These are phyloP conservation scores for Flaveria ramosissima DNA, from an alignment of 129 eudicot genomes.

Conservation along the genomic window DNA sequence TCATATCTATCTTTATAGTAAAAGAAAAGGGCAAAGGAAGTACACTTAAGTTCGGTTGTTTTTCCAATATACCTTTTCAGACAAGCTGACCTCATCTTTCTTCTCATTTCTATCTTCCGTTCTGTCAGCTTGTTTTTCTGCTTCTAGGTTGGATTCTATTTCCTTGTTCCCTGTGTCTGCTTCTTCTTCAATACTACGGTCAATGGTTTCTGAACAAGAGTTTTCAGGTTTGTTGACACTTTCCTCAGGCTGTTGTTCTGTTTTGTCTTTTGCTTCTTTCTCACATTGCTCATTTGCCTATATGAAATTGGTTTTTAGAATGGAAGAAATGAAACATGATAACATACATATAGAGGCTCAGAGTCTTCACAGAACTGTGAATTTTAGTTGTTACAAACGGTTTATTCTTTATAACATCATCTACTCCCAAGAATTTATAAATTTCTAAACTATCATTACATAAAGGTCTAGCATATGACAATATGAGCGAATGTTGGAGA, in stretches of 20 bases:
- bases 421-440: not conserved
- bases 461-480: not conserved
- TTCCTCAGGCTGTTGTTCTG: conserved; percentile 26
- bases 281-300: conserved; percentile 27
- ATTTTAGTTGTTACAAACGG: not conserved
- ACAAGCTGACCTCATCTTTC: conserved; percentile 1
- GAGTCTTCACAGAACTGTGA: not conserved
- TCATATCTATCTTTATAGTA: not conserved
- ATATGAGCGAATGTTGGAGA: not conserved
- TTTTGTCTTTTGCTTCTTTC: conserved; percentile 17
- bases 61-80: conserved; percentile 34
- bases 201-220: conserved; percentile 18
- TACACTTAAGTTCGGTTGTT: conserved; percentile 1
- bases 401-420: not conserved
- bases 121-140: conserved; percentile 13
- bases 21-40: conserved; percentile 3
- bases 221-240: conserved; percentile 14
- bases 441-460: no score
- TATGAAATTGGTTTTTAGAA: not conserved
- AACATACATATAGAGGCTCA: not conserved
- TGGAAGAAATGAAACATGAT: not conserved
- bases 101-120: conserved; percentile 10
- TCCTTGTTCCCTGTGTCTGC: conserved; percentile 8
- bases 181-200: conserved; percentile 19
- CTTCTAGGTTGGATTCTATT: conserved; percentile 21